Percentiles rank a stretch among this genome's conserved stretches.
Conservation (phyloP, 1,284 basidiomycete species). For the Ceratobasidium sp. region DNA sequence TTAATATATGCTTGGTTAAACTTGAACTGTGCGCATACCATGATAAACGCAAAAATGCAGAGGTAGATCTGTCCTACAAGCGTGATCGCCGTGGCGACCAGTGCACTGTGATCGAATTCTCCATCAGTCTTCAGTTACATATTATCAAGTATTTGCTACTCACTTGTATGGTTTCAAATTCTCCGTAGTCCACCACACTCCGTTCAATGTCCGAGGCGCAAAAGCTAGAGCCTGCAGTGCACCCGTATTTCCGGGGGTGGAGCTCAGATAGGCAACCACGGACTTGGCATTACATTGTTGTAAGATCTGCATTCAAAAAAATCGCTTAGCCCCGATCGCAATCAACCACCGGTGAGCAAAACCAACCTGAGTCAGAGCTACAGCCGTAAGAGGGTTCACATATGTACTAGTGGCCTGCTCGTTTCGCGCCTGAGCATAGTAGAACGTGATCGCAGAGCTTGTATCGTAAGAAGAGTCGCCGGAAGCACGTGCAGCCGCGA, state of each 20-base stretch:
- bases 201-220: conserved; percentile 61
- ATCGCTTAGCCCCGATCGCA: conserved; percentile 49
- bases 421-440: conserved; percentile 59
- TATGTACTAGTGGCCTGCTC: conserved; percentile 59
- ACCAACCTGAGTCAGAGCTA: conserved; percentile 52
- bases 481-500: conserved; percentile 55
- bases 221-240: conserved; percentile 55
- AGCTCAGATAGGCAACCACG: conserved; percentile 53
- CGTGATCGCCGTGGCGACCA: conserved; percentile 62
- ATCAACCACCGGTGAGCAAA: too few species aligned
- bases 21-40: neutral
- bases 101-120: conserved; percentile 51
- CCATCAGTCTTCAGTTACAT: neutral
- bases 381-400: conserved; percentile 53
- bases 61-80: conserved; percentile 64
- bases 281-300: conserved; percentile 42
- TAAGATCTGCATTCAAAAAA: conserved; percentile 19
- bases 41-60: conserved; percentile 57
- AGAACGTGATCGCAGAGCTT: conserved; percentile 55
- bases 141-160: conserved; percentile 2
- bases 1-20: too few species aligned
- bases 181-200: conserved; percentile 55
- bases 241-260: neutral
- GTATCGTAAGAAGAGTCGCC: conserved; percentile 58
- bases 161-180: conserved; percentile 61